Conservation (phyloP, 2,329 filamentous ascomycete genomes). For the Ophiocordyceps robertsii region DNA sequence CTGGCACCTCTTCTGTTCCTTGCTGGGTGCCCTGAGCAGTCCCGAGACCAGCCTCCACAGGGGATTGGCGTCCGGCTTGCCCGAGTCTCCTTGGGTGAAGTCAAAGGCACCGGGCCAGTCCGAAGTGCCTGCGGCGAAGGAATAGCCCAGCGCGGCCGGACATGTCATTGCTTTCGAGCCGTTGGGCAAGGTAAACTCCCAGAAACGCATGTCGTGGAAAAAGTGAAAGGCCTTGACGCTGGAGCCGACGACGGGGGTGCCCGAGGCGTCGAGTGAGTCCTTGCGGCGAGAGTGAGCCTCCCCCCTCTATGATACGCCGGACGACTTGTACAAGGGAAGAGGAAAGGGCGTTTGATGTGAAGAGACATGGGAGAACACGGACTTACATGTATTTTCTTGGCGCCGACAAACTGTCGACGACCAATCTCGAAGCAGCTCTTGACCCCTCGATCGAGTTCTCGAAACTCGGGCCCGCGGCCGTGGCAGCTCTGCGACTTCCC, state of each 20-base stretch:
- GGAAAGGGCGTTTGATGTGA: not conserved
- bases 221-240: conserved; percentile 73
- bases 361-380: not conserved
- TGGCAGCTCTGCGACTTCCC: conserved; percentile 60
- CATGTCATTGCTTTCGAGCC: conserved; percentile 62
- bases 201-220: conserved; percentile 70
- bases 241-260: conserved; percentile 43
- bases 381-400: conserved; percentile 29
- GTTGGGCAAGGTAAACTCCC: conserved; percentile 60
- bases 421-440: conserved; percentile 68
- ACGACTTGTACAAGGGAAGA: not conserved
- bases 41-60: conserved; percentile 68
- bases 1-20: conserved; percentile 64
- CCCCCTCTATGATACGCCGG: not conserved
- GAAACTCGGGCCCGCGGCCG: conserved; percentile 58
- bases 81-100: conserved; percentile 76
- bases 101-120: conserved; percentile 88
- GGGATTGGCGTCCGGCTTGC: conserved; percentile 54
- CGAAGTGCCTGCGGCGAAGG: conserved; percentile 83
- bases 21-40: conserved; percentile 55
- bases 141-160: conserved; percentile 78
- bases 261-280: conserved; percentile 31
- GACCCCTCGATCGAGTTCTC: conserved; percentile 54
- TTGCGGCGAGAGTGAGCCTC: conserved; percentile 20
- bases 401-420: conserved; percentile 52